Evolutionary conservation across 1,284 basidiomycete genomes (phyloP), one percentile per base, ranked within the genome.

Genomic region (Mycosarcoma maydis): DNA sequence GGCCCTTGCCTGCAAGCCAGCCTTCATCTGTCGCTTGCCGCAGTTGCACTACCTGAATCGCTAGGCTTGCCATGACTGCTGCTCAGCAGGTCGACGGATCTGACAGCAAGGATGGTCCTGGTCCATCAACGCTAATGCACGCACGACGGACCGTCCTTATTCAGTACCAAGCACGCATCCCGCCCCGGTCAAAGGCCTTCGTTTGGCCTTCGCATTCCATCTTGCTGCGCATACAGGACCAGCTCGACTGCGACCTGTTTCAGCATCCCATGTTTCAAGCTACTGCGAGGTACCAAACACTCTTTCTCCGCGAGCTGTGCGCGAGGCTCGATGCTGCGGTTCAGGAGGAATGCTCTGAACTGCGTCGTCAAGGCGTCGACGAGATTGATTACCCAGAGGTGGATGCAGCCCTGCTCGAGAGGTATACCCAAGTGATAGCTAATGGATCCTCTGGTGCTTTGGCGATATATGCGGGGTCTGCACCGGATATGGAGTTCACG

Each of bases 131-230:
- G 6, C 37, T 68, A 14, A 17, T 9, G 23, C 43, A 62, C 17
- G 67, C 57, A 19, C 36, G 65, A 24, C 45, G 57, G 17, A 47
- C 50, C 19, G 13, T 72, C 23, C 39, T 64, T 14, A 17, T 69
- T 16, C 70, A 72, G 49, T 72, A 65, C 57, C 44, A 66, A 24
- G 60, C 70, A 20, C 59, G 70, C 4, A 44, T 72, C 10, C 55
- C 55, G 22, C 59, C 67, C 9, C 40, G 46, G 7, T 72, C 66
- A 17, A 42, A 17, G 38, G 43, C 53, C 2, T 72, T 72, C 20
- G 48, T 55, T 5, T 72, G 68, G 68, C 68, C 62, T 27, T 47
- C 52, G 3, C 24, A 42, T 11, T 19, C 46, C 5, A 36, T 55
- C 3, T 34, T 72, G 10, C 45, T 71, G 9, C 51, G 40, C 4